Evolutionary conservation across 176 grass and related monocot species (phyloP).

Genomic region (Dendrocalamus sinicus): DNA sequence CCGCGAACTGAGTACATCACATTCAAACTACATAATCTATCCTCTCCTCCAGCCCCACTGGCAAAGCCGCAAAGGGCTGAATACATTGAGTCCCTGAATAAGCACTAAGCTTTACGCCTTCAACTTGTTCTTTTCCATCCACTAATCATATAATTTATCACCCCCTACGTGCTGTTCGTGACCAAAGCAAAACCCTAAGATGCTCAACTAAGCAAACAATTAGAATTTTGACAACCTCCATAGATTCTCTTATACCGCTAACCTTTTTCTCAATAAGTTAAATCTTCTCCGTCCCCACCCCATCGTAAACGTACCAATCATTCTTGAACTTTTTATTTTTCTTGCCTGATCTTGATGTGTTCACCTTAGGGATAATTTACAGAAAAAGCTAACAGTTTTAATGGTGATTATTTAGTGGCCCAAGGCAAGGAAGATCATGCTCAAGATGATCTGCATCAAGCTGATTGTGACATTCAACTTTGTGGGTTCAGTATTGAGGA

Average conservation of each 20-base stretch:
- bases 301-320: conserved; percentile 35
- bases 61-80: conserved; percentile 30
- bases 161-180: conserved; percentile 33
- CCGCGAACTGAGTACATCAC: too few relatives aligned
- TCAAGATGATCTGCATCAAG: conserved; percentile 65
- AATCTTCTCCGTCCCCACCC: conserved; percentile 36
- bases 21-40: conserved; percentile 47
- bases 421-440: conserved; percentile 64
- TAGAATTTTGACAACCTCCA: conserved; percentile 53
- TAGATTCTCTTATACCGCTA: conserved; percentile 57
- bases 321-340: conserved; percentile 45
- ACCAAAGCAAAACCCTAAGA: conserved; percentile 38
- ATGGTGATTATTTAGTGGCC: conserved; percentile 51
- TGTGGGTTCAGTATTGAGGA: conserved; percentile 51
- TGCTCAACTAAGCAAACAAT: conserved; percentile 39
- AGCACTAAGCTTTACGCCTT: conserved; percentile 39
- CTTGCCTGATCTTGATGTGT: conserved; percentile 33
- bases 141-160: conserved; percentile 49
- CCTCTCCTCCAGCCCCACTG: conserved; percentile 34
- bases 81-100: conserved; percentile 50
- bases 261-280: conserved; percentile 45
- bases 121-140: conserved; percentile 37
- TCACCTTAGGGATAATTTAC: conserved; percentile 38
- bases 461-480: conserved; percentile 69
- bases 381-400: conserved; percentile 45